Conservation (phyloP, 202 grass and related monocot genomes). For the Schoenoplectus tabernaemontani region DNA sequence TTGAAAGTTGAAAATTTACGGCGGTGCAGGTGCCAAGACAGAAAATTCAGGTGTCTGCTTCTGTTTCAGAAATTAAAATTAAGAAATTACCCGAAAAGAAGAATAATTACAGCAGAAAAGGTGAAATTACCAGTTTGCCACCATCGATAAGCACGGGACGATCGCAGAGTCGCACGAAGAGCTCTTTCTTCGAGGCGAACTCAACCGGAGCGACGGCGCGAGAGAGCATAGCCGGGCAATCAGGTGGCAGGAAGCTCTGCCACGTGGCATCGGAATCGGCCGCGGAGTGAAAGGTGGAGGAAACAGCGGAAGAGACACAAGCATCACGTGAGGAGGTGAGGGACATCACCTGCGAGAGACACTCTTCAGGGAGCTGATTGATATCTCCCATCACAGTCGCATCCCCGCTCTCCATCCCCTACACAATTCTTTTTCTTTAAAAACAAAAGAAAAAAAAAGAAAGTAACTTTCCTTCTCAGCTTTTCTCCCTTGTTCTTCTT, state of each 20-base stretch:
- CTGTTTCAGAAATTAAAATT: no score
- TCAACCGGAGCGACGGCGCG: constrained; percentile 16
- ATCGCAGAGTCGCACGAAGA: constrained; percentile 33
- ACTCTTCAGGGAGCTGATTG: constrained; percentile 27
- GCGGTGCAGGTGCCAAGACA: no score
- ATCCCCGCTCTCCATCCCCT: no score
- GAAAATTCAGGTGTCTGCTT: no score
- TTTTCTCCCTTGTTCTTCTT: no score
- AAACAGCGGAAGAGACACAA: constrained; percentile 33
- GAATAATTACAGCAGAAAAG: no score
- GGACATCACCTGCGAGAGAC: constrained; percentile 31
- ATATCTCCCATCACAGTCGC: constrained; percentile 3
- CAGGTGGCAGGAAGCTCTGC: constrained; percentile 29
- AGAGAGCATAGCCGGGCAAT: neutral
- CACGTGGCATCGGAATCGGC: constrained; percentile 41
- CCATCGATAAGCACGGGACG: constrained; percentile 24
- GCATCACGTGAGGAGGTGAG: constrained; percentile 38
- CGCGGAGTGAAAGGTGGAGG: constrained; percentile 16
- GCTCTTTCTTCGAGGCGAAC: constrained; percentile 25
- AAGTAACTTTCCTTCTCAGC: no score
- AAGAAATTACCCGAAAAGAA: no score
- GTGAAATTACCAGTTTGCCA: constrained; percentile 30
- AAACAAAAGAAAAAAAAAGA: neutral
- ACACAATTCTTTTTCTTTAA: neutral
- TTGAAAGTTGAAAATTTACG: no score